phyloP scores from a whole-genome alignment of 2,329 filamentous ascomycete species.

The Pseudogymnoascus pannorum region DNA sequence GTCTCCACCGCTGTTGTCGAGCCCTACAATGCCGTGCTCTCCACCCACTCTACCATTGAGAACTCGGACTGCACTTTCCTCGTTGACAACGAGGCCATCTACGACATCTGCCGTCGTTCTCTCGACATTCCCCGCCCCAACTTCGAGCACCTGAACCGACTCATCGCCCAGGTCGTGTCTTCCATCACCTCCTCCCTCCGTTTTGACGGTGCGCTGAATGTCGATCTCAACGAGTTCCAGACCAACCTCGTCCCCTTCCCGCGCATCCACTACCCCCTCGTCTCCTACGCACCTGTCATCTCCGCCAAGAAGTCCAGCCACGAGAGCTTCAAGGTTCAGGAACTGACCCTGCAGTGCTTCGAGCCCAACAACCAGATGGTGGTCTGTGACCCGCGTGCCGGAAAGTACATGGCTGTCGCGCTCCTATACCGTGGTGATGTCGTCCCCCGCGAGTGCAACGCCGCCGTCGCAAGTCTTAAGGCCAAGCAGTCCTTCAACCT shows the following conservation, averaged over 20 bases:
- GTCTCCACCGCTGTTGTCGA: constrained; percentile 61
- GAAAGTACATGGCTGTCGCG: constrained; percentile 63
- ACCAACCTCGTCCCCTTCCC: constrained; percentile 63
- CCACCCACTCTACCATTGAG: constrained; percentile 53
- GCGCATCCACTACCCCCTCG: constrained; percentile 60
- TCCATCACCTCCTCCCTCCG: constrained; percentile 59
- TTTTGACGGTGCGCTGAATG: constrained; percentile 60
- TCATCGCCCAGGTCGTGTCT: constrained; percentile 61
- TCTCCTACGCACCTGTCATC: constrained; percentile 58
- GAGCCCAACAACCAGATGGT: constrained; percentile 66
- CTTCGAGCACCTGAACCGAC: constrained; percentile 57
- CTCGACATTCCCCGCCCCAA: constrained; percentile 57
- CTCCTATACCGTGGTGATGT: constrained; percentile 61
- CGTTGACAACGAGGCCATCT: constrained; percentile 62
- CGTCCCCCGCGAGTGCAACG: constrained; percentile 53
- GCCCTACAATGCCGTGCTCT: constrained; percentile 58
- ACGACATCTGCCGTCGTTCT: constrained; percentile 59
- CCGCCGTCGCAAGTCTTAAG: constrained; percentile 54
- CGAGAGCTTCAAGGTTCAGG: constrained; percentile 59
- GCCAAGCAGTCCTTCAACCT: constrained; percentile 58
- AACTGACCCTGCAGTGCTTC: constrained; percentile 59
- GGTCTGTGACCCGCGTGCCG: constrained; percentile 57
- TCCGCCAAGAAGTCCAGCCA: constrained; percentile 53
- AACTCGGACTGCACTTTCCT: constrained; percentile 62
- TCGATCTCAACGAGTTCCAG: constrained; percentile 63